Conservation (phyloP, 352 stramenopile genomes). For the Pythium myriotylum region DNA sequence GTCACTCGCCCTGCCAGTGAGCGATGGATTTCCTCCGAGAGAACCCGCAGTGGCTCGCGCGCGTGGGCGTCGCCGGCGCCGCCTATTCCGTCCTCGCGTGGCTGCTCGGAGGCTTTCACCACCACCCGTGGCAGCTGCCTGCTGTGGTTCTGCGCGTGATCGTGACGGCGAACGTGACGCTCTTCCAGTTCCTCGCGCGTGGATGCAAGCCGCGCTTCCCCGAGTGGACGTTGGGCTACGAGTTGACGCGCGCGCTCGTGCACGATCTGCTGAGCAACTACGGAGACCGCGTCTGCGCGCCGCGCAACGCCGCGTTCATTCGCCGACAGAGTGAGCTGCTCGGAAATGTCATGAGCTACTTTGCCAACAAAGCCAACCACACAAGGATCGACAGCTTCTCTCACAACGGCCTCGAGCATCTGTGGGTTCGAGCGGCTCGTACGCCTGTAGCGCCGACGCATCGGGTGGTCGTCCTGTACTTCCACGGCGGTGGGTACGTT, state of each 20-base stretch:
- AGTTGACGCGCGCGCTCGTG: constrained; percentile 13
- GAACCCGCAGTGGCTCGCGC: too few relatives aligned
- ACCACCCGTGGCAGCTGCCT: constrained; percentile 11
- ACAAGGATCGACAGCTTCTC: not conserved
- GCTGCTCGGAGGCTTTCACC: constrained; percentile 5
- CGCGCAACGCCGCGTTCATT: too few relatives aligned
- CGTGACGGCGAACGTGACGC: not conserved
- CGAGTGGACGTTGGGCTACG: constrained; percentile 26
- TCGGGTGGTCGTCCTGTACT: constrained; percentile 20
- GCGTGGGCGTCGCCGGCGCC: too few relatives aligned
- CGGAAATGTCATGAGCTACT: not conserved
- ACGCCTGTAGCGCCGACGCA: too few relatives aligned
- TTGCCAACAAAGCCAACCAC: not conserved
- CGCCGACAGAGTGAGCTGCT: constrained; percentile 12
- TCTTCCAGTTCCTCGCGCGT: constrained; percentile 17
- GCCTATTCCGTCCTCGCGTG: too few relatives aligned
- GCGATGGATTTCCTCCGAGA: too few relatives aligned
- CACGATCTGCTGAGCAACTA: not conserved
- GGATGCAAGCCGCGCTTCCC: constrained; percentile 17
- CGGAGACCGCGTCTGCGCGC: not conserved
- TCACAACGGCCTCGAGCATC: constrained; percentile 20
- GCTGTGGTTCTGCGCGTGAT: not conserved
- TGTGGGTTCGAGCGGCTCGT: constrained; percentile 9
- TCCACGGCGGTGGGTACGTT: constrained; percentile 19
- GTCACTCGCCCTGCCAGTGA: too few relatives aligned